Conservation (phyloP, 306 rosid species). For the Adenanthera pavonina region DNA sequence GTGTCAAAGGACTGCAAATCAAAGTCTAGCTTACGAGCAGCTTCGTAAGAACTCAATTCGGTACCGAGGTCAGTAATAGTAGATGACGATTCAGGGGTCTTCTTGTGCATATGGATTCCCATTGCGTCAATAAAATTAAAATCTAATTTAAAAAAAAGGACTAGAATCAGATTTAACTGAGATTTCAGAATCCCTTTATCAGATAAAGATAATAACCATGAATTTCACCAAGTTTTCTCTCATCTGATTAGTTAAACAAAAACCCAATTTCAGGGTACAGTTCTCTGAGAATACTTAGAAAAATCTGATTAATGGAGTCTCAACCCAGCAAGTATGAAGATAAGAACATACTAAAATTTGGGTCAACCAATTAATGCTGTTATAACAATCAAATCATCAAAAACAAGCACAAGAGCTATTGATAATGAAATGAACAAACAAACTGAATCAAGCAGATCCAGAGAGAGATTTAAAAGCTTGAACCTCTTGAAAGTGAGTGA, state of each 20-base stretch:
- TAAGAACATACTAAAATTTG: constrained; percentile 22
- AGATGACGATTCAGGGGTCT: constrained; percentile 43
- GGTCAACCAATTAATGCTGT: constrained; percentile 14
- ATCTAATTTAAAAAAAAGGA: constrained; percentile 23
- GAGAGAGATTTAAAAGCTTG: constrained; percentile 37
- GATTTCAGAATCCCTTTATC: constrained; percentile 24
- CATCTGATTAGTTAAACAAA: constrained; percentile 5
- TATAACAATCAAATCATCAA: not conserved
- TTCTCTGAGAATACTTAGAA: not conserved
- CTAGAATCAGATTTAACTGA: constrained; percentile 37
- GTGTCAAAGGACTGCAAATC: constrained; percentile 70
- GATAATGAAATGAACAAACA: constrained; percentile 15
- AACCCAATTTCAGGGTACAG: constrained; percentile 8
- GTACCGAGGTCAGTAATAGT: constrained; percentile 39
- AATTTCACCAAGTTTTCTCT: constrained; percentile 25
- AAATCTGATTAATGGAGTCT: not conserved
- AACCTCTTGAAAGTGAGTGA: constrained; percentile 39
- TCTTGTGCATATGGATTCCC: constrained; percentile 80
- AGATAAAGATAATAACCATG: not conserved
- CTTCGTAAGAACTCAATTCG: constrained; percentile 69
- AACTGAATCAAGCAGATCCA: constrained; percentile 41
- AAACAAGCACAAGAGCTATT: constrained; percentile 17
- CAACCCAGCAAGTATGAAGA: constrained; percentile 5
- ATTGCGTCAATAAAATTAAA: constrained; percentile 44
- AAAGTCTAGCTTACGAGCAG: constrained; percentile 68